Evolutionary conservation across 352 stramenopile species (phyloP).

Genomic region (Globisporangium uncinulatum): DNA sequence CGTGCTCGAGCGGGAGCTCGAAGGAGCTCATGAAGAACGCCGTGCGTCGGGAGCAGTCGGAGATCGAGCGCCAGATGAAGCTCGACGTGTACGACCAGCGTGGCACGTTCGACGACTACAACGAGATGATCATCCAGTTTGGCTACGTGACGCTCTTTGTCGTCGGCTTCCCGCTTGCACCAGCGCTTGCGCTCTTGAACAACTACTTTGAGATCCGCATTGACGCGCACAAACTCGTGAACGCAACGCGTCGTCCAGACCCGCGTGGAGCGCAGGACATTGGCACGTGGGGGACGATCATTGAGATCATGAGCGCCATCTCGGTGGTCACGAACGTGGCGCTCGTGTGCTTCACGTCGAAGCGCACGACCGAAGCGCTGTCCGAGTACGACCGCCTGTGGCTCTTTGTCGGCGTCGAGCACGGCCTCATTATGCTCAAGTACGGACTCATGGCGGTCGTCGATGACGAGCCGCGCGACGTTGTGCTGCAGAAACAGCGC

Average conservation of each 20-base stretch:
- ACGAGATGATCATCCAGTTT: slow-evolving; percentile 87
- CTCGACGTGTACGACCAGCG: slow-evolving; percentile 68
- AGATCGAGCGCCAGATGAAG: slow-evolving; percentile 53
- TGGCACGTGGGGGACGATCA: slow-evolving; percentile 89
- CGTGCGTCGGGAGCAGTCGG: slow-evolving; percentile 26
- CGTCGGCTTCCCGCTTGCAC: slow-evolving; percentile 88
- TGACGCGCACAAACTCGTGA: slow-evolving; percentile 82
- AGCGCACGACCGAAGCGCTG: slow-evolving; percentile 42
- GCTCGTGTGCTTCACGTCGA: slow-evolving; percentile 90
- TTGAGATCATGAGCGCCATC: slow-evolving; percentile 85
- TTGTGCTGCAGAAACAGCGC: slow-evolving; percentile 66
- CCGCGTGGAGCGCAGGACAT: slow-evolving; percentile 84
- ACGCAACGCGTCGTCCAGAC: slow-evolving; percentile 64
- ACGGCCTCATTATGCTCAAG: slow-evolving; percentile 59
- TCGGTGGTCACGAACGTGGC: slow-evolving; percentile 91
- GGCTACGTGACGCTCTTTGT: slow-evolving; percentile 94
- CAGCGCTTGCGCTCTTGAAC: slow-evolving; percentile 84
- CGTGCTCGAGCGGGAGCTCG: slow-evolving; percentile 5
- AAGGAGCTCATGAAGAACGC: slow-evolving; percentile 31
- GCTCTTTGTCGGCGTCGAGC: slow-evolving; percentile 65
- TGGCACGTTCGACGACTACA: slow-evolving; percentile 83
- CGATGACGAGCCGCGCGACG: slow-evolving; percentile 63
- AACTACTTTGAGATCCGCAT: slow-evolving; percentile 92
- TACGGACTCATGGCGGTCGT: slow-evolving; percentile 63
- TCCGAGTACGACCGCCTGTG: slow-evolving; percentile 41